These are phyloP conservation scores for Herpetomonas tarakana DNA, from an alignment of 208 protist genomes.

Conservation along the genomic window DNA sequence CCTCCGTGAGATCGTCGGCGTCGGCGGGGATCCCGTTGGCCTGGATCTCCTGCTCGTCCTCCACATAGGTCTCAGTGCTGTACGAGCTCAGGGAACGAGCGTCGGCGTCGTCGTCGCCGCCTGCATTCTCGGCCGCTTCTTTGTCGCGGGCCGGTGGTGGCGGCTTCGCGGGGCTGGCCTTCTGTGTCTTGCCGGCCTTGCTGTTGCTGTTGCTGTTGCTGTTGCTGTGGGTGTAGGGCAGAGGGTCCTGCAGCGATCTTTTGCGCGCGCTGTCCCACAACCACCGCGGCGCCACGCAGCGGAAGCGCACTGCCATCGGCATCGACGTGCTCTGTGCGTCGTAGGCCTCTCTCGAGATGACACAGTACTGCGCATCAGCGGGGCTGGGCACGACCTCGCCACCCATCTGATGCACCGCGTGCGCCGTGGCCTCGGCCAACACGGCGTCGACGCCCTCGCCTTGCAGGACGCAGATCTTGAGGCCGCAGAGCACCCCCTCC, in stretches of 20 bases:
- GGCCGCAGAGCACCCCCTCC: constrained; percentile 10
- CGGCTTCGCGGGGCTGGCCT: too few relatives aligned
- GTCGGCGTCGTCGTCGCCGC: constrained; percentile 13
- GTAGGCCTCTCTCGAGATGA: constrained; percentile 5
- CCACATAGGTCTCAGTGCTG: constrained; percentile 14
- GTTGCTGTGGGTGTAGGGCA: constrained; percentile 9
- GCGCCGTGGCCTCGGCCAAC: not conserved
- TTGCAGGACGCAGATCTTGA: constrained; percentile 3
- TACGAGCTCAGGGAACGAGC: constrained; percentile 3
- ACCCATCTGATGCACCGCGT: constrained; percentile 9
- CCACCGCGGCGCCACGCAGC: constrained; percentile 8
- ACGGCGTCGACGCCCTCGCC: constrained; percentile 1
- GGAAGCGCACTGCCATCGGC: constrained; percentile 7
- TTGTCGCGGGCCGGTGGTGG: not conserved
- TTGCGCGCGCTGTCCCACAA: constrained; percentile 4
- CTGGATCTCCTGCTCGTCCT: constrained; percentile 5
- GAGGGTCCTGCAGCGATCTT: constrained; percentile 8
- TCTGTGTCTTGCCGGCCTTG: too few relatives aligned
- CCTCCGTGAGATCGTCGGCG: too few relatives aligned
- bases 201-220: too few relatives aligned
- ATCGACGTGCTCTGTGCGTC: not conserved
- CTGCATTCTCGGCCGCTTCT: not conserved
- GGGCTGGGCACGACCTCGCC: not conserved
- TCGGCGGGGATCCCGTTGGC: too few relatives aligned
- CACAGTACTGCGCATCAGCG: constrained; percentile 9